These are phyloP conservation scores for Epipyxis sp. DNA, from an alignment of 108 stramenopile species.

Conservation along the genomic window DNA sequence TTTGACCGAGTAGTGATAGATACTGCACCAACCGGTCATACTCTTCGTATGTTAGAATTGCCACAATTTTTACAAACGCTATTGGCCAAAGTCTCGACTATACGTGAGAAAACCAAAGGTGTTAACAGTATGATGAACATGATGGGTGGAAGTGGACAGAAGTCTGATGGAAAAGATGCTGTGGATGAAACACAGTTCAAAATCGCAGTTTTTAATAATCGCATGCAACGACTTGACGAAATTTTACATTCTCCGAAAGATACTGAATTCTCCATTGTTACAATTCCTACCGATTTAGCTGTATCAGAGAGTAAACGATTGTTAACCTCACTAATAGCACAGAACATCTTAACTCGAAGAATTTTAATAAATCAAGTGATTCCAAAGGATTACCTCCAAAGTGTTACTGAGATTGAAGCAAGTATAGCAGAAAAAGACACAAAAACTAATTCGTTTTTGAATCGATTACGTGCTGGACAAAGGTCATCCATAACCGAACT, in stretches of 20 bases:
- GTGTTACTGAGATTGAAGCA: too few relatives aligned
- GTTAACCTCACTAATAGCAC: slow-evolving; percentile 74
- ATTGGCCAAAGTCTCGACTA: slow-evolving; percentile 71
- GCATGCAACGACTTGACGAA: slow-evolving; percentile 83
- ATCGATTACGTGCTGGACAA: neutral
- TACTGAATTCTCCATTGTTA: slow-evolving; percentile 85
- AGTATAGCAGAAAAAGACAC: neutral
- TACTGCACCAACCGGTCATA: slow-evolving; percentile 94
- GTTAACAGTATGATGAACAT: slow-evolving; percentile 40
- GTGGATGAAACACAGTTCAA: slow-evolving; percentile 63
- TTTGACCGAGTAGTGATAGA: slow-evolving; percentile 88
- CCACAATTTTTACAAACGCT: slow-evolving; percentile 62
- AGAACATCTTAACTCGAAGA: slow-evolving; percentile 76
- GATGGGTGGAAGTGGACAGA: slow-evolving; percentile 34
- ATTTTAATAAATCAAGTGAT: slow-evolving; percentile 80
- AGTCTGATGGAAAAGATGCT: slow-evolving; percentile 63
- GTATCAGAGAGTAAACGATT: slow-evolving; percentile 74
- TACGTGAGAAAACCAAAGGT: slow-evolving; percentile 57
- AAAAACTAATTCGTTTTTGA: neutral
- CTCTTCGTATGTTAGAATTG: slow-evolving; percentile 74
- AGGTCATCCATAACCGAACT: neutral
- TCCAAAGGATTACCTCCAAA: too few relatives aligned
- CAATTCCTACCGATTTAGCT: slow-evolving; percentile 77
- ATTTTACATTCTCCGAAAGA: slow-evolving; percentile 70
- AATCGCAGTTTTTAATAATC: slow-evolving; percentile 71